Evolutionary conservation across 169 alveolate genomes (phyloP).

Genomic region (Plasmodium chabaudi): DNA sequence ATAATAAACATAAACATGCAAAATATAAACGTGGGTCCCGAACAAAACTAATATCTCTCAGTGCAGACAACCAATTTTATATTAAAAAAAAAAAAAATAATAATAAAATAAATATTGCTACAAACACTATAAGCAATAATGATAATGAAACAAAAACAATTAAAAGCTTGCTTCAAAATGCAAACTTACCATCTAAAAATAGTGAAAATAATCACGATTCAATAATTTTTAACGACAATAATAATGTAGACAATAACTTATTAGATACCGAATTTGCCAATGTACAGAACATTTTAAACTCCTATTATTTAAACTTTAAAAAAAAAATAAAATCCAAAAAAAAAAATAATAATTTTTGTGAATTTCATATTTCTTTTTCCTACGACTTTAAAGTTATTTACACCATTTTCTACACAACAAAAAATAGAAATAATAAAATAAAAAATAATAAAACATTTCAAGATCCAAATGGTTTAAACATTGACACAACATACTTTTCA

Average conservation of each 20-base stretch:
- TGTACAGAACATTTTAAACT: background rate
- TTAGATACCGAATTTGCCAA: background rate
- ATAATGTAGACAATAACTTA: too few relatives aligned
- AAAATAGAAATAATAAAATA: background rate
- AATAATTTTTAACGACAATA: too few relatives aligned
- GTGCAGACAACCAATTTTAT: too few relatives aligned
- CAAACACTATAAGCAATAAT: too few relatives aligned
- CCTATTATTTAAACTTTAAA: background rate
- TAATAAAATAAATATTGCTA: too few relatives aligned
- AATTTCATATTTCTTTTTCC: slow-evolving; percentile 39
- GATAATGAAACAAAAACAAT: too few relatives aligned
- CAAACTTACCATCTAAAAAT: too few relatives aligned
- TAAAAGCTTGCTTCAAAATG: too few relatives aligned
- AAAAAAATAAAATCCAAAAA: slow-evolving; percentile 11
- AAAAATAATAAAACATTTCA: background rate
- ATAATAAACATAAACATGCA: background rate
- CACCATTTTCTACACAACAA: slow-evolving; percentile 33
- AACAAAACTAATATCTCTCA: background rate
- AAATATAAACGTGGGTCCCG: background rate
- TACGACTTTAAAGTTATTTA: slow-evolving; percentile 42
- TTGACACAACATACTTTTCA: slow-evolving; percentile 18
- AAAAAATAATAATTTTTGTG: slow-evolving; percentile 19
- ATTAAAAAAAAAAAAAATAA: too few relatives aligned
- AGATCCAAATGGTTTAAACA: background rate
- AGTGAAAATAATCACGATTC: too few relatives aligned